These are phyloP conservation scores for Stipa capillata DNA, from an alignment of 176 grass and related monocot species.

Conservation along the genomic window DNA sequence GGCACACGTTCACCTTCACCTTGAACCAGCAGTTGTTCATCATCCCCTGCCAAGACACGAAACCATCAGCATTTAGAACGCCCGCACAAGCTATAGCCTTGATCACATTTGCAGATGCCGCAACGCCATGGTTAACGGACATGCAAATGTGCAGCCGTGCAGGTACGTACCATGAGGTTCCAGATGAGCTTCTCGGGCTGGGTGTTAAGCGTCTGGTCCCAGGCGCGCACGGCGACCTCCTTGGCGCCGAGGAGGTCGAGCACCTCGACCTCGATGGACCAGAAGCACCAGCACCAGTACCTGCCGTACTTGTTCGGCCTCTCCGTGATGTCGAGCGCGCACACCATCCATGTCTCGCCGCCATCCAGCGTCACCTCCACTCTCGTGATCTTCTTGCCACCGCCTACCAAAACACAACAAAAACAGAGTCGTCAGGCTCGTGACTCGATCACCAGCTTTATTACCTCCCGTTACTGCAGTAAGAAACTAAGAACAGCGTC, in stretches of 20 bases:
- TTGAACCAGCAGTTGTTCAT: conserved; percentile 99
- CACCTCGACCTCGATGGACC: conserved; percentile 82
- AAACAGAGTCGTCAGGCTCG: no score
- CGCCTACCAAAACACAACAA: conserved; percentile 30
- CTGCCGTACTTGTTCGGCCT: conserved; percentile 87
- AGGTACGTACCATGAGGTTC: conserved; percentile 79
- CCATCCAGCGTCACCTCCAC: conserved; percentile 90
- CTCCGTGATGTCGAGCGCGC: conserved; percentile 63
- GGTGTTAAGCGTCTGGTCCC: conserved; percentile 88
- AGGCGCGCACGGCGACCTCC: conserved; percentile 84
- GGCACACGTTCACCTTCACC: conserved; percentile 81
- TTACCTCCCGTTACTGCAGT: no score
- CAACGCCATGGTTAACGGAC: background rate
- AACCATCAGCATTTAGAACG: background rate
- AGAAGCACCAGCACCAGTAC: conserved; percentile 99
- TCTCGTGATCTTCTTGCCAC: conserved; percentile 79
- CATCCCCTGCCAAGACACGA: conserved; percentile 83
- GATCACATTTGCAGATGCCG: background rate
- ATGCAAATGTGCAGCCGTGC: no score
- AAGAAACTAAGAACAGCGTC: no score
- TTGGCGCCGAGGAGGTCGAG: conserved; percentile 78
- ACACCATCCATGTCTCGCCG: conserved; percentile 79
- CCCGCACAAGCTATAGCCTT: background rate
- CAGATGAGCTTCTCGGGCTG: conserved; percentile 88
- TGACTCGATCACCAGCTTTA: no score